Percentiles rank a stretch among this genome's conserved stretches.
Conservation (phyloP, 768 basidiomycete species). For the Candolleomyces aberdarensis region DNA sequence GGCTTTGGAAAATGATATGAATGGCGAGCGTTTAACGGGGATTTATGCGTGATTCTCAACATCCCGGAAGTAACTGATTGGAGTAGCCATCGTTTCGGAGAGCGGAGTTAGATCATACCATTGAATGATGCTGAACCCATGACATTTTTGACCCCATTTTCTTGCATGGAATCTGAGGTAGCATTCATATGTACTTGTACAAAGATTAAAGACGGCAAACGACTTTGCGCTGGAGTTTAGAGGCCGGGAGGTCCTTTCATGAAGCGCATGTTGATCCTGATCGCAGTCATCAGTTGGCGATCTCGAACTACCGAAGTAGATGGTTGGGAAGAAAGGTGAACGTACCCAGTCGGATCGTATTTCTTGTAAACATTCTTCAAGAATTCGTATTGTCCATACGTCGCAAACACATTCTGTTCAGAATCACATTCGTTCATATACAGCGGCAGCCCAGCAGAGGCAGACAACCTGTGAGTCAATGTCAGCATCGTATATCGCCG, state of each 20-base stretch:
- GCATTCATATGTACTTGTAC: too few species aligned
- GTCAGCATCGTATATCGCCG: too few species aligned
- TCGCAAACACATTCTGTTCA: slow-evolving; percentile 34
- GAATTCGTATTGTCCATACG: slow-evolving; percentile 36
- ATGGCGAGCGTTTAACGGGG: too few species aligned
- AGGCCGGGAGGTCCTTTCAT: slow-evolving; percentile 6
- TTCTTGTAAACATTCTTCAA: slow-evolving; percentile 36
- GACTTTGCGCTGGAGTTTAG: neutral
- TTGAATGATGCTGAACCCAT: too few species aligned
- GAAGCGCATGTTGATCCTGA: slow-evolving; percentile 7
- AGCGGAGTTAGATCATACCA: too few species aligned
- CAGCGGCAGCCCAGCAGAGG: slow-evolving; percentile 35
- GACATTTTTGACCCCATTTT: too few species aligned
- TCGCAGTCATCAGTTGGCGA: neutral
- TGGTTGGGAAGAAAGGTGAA: neutral
- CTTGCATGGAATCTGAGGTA: too few species aligned
- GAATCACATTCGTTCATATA: slow-evolving; percentile 40
- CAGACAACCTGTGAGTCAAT: slow-evolving; percentile 27
- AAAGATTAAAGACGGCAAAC: too few species aligned
- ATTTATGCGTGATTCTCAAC: too few species aligned
- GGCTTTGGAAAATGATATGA: too few species aligned
- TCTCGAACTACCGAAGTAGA: neutral
- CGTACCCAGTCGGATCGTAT: slow-evolving; percentile 41
- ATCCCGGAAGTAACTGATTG: too few species aligned
- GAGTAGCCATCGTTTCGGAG: too few species aligned